These are phyloP conservation scores for Protomyces inundatus DNA, from an alignment of 1,139 yeast species.

Conservation along the genomic window DNA sequence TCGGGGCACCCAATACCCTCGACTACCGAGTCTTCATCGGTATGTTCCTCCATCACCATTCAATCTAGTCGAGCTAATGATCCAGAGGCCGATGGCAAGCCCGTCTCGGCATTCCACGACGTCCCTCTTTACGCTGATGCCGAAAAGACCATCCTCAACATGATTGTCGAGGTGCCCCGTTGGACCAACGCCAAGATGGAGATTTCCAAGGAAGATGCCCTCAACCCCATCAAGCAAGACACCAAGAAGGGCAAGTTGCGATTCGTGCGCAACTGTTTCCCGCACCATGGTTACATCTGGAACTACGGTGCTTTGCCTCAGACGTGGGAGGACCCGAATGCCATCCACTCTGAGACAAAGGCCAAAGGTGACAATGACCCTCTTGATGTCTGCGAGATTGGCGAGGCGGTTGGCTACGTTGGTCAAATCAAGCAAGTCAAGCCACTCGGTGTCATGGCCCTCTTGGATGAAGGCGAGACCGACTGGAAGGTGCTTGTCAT, in stretches of 20 bases:
- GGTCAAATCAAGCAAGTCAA: constrained; percentile 81
- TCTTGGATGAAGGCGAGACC: constrained; percentile 94
- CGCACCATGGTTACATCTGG: constrained; percentile 83
- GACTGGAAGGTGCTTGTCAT: constrained; percentile 95
- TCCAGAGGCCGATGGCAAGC: constrained; percentile 47
- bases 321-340: constrained; percentile 82
- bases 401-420: constrained; percentile 57
- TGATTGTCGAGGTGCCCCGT: constrained; percentile 84
- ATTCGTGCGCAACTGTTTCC: constrained; percentile 82
- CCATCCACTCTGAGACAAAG: constrained; percentile 45
- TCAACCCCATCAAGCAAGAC: constrained; percentile 92
- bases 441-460: constrained; percentile 85
- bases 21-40: constrained; percentile 72
- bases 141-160: constrained; percentile 62
- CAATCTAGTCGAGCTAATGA: background rate
- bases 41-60: background rate
- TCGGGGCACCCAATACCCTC: constrained; percentile 77
- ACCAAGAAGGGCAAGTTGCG: constrained; percentile 78
- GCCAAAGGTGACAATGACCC: constrained; percentile 93
- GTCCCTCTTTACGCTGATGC: constrained; percentile 69
- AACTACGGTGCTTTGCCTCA: constrained; percentile 85
- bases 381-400: constrained; percentile 91
- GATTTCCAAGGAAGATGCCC: constrained; percentile 63
- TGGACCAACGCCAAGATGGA: constrained; percentile 72
- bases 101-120: constrained; percentile 85